Percentiles rank a stretch among this genome's conserved stretches.
Evolutionary conservation across 139 green algal species (phyloP).

Genomic region (Asterochloris sp.): DNA sequence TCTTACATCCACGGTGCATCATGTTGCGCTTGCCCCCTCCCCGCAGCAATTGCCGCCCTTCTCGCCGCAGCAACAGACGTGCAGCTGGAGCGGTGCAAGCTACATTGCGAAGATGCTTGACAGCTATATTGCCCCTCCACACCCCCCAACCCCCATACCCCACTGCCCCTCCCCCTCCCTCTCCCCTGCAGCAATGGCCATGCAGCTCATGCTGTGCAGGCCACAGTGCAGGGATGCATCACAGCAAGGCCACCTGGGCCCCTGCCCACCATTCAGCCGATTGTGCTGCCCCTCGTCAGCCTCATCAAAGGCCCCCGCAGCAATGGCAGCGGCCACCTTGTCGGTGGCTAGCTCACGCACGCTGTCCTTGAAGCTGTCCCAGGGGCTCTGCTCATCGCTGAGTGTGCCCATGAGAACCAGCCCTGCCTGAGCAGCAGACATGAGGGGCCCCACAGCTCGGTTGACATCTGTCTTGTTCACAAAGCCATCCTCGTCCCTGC

Average conservation of each 20-base stretch:
- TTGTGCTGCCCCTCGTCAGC: not conserved
- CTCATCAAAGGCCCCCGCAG: constrained; percentile 3
- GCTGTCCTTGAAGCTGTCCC: not conserved
- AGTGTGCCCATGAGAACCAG: constrained; percentile 7
- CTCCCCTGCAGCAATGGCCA: too few relatives aligned
- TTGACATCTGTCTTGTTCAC: constrained; percentile 13
- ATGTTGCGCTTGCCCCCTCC: too few relatives aligned
- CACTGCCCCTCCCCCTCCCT: too few relatives aligned
- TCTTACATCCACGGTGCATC: too few relatives aligned
- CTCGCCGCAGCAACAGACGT: too few relatives aligned
- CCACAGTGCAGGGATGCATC: not conserved
- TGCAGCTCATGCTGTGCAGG: too few relatives aligned
- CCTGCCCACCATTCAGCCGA: not conserved
- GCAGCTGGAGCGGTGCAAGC: too few relatives aligned
- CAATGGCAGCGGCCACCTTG: constrained; percentile 14
- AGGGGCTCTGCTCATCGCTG: not conserved
- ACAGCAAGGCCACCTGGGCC: not conserved
- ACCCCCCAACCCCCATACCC: too few relatives aligned
- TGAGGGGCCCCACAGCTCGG: constrained; percentile 5
- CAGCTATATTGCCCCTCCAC: too few relatives aligned
- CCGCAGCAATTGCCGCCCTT: too few relatives aligned
- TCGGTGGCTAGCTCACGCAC: constrained; percentile 12
- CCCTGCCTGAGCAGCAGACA: constrained; percentile 1
- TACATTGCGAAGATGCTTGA: not conserved
- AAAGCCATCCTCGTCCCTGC: constrained; percentile 9